Evolutionary conservation across 352 stramenopile genomes (phyloP).

Genomic region (Globisporangium acanthophoron): DNA sequence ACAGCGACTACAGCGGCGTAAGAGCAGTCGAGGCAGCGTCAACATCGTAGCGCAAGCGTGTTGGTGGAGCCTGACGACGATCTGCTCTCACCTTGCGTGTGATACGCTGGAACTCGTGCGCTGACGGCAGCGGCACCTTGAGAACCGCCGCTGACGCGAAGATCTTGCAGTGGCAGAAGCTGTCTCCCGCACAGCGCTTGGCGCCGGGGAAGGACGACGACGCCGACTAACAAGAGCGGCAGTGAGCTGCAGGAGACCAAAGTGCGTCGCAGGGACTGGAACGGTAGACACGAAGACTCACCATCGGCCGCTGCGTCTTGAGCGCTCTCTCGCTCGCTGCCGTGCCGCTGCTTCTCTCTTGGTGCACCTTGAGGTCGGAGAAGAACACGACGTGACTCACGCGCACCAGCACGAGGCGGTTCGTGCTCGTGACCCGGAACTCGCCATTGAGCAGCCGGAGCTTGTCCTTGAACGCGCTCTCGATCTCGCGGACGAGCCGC

Average conservation of each 20-base stretch:
- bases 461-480: constrained; percentile 31
- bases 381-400: constrained; percentile 50
- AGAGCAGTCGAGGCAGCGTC: not conserved
- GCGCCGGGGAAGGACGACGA: constrained; percentile 12
- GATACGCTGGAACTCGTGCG: constrained; percentile 44
- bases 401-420: constrained; percentile 49
- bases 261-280: not conserved
- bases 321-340: not conserved
- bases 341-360: not conserved
- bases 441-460: constrained; percentile 45
- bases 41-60: not conserved
- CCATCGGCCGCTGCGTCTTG: constrained; percentile 13
- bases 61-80: not conserved
- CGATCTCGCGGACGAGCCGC: constrained; percentile 41
- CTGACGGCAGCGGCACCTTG: constrained; percentile 14
- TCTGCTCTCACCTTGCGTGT: constrained; percentile 36
- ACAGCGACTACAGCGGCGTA: constrained; percentile 32
- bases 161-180: constrained; percentile 46
- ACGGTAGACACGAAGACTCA: not conserved
- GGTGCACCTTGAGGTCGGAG: constrained; percentile 31
- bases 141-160: constrained; percentile 17
- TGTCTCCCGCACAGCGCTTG: constrained; percentile 29
- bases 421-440: constrained; percentile 50
- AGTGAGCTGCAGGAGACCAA: not conserved
- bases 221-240: not conserved